These are phyloP conservation scores for Eucalyptus paniculata DNA, from an alignment of 345 rosid genomes.

Conservation along the genomic window DNA sequence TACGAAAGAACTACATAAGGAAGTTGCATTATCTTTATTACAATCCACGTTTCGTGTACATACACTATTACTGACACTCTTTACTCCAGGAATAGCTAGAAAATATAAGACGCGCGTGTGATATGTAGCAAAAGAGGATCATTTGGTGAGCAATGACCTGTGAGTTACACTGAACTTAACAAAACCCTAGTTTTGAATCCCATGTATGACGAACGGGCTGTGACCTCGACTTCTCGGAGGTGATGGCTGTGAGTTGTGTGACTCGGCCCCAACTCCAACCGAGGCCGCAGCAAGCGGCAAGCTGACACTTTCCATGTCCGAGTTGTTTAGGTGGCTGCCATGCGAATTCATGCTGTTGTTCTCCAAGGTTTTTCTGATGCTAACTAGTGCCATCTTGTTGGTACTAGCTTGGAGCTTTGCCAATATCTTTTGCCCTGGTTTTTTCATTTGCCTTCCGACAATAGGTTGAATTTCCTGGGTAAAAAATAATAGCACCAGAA, in stretches of 20 bases:
- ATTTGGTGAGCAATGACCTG: not conserved
- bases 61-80: not conserved
- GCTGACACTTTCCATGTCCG: not conserved
- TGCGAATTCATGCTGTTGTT: not conserved
- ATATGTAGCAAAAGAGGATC: not conserved
- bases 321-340: not conserved
- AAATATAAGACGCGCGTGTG: not conserved
- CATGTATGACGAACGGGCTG: not conserved
- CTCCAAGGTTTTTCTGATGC: not conserved
- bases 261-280: not conserved
- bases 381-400: not conserved
- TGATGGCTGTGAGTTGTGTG: not conserved
- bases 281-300: not conserved
- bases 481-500: not conserved
- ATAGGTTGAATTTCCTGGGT: not conserved
- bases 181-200: not conserved
- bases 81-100: not conserved
- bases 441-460: not conserved
- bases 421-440: not conserved
- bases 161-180: not conserved
- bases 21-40: not conserved
- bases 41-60: not conserved
- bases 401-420: not conserved
- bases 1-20: not conserved
- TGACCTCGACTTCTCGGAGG: not conserved